Conservation (phyloP, 1,139 yeast genomes). For the Ogataea hybrid region DNA sequence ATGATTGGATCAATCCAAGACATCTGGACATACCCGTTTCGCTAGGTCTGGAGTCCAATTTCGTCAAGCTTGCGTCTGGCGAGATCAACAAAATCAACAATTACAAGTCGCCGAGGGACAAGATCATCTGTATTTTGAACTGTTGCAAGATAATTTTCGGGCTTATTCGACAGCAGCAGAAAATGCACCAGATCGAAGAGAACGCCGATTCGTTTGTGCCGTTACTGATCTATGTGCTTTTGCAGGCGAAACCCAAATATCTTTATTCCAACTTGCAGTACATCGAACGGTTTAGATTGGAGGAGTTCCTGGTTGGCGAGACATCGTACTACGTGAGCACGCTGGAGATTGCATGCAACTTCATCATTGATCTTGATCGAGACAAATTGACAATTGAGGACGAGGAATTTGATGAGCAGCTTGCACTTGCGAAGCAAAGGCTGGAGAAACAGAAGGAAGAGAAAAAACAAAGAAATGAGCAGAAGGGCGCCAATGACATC, state of each 20-base stretch:
- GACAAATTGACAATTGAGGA: constrained; percentile 60
- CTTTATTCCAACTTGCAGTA: constrained; percentile 77
- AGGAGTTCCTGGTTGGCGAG: constrained; percentile 79
- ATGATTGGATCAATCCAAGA: constrained; percentile 71
- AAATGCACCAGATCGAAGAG: constrained; percentile 49
- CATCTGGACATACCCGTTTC: no score
- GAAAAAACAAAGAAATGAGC: constrained; percentile 16
- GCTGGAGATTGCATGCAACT: constrained; percentile 77
- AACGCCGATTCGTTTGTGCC: constrained; percentile 95
- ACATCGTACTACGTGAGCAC: constrained; percentile 85
- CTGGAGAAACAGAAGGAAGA: constrained; percentile 23
- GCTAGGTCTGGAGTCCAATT: no score
- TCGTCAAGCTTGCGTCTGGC: no score
- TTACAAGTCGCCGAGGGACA: no score
- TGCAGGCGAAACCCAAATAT: constrained; percentile 61
- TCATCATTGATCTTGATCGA: constrained; percentile 58
- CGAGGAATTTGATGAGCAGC: constrained; percentile 52
- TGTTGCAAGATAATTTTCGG: constrained; percentile 93
- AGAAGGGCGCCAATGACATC: constrained; percentile 17
- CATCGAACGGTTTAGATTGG: constrained; percentile 78
- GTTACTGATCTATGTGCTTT: constrained; percentile 72
- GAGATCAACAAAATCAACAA: no score
- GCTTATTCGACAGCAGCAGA: constrained; percentile 56
- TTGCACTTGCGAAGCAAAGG: constrained; percentile 36
- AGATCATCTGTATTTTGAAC: constrained; percentile 81